Evolutionary conservation across 2,329 filamentous ascomycete genomes (phyloP).

Genomic region (Penicillium vulpinum): DNA sequence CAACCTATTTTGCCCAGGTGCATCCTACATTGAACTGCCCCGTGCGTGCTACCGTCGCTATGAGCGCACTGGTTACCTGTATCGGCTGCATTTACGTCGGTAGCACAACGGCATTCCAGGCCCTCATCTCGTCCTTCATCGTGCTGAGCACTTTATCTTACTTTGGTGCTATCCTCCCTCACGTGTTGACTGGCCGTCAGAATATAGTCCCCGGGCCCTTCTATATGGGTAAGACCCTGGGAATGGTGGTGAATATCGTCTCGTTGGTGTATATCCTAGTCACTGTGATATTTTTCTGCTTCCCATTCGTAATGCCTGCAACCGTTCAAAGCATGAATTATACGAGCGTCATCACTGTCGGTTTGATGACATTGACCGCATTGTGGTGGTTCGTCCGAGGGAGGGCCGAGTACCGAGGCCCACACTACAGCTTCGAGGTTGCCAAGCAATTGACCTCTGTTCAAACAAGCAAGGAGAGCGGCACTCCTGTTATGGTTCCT

Average conservation of each 20-base stretch:
- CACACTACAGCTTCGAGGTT: slow-evolving; percentile 50
- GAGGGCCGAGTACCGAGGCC: slow-evolving; percentile 34
- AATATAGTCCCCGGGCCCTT: slow-evolving; percentile 60
- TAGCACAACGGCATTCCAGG: slow-evolving; percentile 66
- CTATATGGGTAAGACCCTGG: slow-evolving; percentile 51
- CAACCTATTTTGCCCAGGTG: slow-evolving; percentile 51
- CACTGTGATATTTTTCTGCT: slow-evolving; percentile 66
- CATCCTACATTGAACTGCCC: slow-evolving; percentile 51
- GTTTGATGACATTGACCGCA: slow-evolving; percentile 35
- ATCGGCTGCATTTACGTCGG: slow-evolving; percentile 66
- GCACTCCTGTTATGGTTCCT: too few relatives aligned
- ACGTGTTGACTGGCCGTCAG: slow-evolving; percentile 49
- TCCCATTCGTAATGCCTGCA: slow-evolving; percentile 52
- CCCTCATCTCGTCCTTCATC: slow-evolving; percentile 63
- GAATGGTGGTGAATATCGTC: slow-evolving; percentile 54
- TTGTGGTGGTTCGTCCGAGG: slow-evolving; percentile 37
- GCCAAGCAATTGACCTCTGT: slow-evolving; percentile 55
- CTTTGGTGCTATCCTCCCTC: slow-evolving; percentile 62
- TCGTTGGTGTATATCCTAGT: slow-evolving; percentile 59
- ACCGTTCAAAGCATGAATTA: slow-evolving; percentile 56
- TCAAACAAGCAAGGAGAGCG: slow-evolving; percentile 14
- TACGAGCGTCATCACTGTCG: slow-evolving; percentile 41
- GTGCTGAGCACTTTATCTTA: slow-evolving; percentile 59
- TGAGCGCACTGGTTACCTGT: slow-evolving; percentile 53
- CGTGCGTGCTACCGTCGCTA: slow-evolving; percentile 56